Evolutionary conservation across 2,329 filamentous ascomycete genomes (phyloP).

Genomic region (Aspergillus cejpii): DNA sequence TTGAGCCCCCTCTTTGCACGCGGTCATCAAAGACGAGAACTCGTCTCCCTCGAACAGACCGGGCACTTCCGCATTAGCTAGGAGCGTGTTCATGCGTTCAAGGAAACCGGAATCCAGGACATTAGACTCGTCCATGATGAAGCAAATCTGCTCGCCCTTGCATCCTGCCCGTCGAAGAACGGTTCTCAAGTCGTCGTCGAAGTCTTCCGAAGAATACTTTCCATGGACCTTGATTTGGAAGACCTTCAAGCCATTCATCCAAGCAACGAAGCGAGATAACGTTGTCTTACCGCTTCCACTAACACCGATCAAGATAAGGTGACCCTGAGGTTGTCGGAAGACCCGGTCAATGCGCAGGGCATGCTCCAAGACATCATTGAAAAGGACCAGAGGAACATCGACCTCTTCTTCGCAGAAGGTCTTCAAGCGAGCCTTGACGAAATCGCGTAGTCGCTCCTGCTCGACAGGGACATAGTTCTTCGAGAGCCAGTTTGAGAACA

Average conservation of each 20-base stretch:
- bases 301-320: slow-evolving; percentile 96
- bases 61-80: slow-evolving; percentile 98
- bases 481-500: slow-evolving; percentile 99
- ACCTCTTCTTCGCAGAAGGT: slow-evolving; percentile 99
- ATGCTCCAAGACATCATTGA: slow-evolving; percentile 98
- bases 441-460: slow-evolving; percentile 88
- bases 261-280: slow-evolving; percentile 92
- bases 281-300: slow-evolving; percentile 99
- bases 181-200: slow-evolving; percentile 92
- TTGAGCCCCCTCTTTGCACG: slow-evolving; percentile 96
- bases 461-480: slow-evolving; percentile 98
- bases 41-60: slow-evolving; percentile 99
- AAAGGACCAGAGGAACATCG: slow-evolving; percentile 95
- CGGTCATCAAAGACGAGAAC: slow-evolving; percentile 96
- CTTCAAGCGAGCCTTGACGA: slow-evolving; percentile 91
- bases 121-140: slow-evolving; percentile 99
- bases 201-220: slow-evolving; percentile 96
- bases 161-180: slow-evolving; percentile 90
- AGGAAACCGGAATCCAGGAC: slow-evolving; percentile 97
- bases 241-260: slow-evolving; percentile 99
- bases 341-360: slow-evolving; percentile 97
- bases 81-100: slow-evolving; percentile 96
- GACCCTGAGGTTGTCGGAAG: slow-evolving; percentile 95
- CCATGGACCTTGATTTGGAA: slow-evolving; percentile 99
- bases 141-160: slow-evolving; percentile 99